Base-by-base conservation (phyloP, 345 rosid species). In the Raphanus raphanistrum region DNA sequence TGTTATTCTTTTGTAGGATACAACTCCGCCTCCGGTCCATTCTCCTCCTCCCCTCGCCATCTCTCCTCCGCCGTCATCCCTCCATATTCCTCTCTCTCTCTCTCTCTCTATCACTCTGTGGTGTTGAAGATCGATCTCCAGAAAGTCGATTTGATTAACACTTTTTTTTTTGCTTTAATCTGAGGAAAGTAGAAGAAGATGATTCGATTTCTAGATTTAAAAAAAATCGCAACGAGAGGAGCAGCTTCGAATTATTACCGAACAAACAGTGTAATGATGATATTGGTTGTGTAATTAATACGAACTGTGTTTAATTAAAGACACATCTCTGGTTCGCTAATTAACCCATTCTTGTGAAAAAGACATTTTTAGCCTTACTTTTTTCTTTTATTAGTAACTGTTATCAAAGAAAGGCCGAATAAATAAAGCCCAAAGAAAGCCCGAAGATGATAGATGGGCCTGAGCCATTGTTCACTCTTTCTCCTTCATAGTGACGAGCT, bases 1-100 rank as follows among this genome's bases (percentile, higher is more conserved):
- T 36, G 99, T 91, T 12, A 86, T 91, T 66, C 82, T 91, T 86
- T 87, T 91, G 84, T 87, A 89, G 29, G 96, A 87, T 66, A 86
- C 87, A 28, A 87, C 79, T 83, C 89, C 85, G 71, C 6, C 9
- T 25, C 79, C 84, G 77, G 68, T 83, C 79, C 84, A 85, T 82
- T 86, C 83, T 80, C 86, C 87, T 79, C 82, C 87, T 81, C 83
- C 91, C 84, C 90, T 83, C 68, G 87, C 94, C 90, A 87, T 84
- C 82, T 86, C 77, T 48, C 81, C 54, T 54, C 66, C 71, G 68
- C 52, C 88, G 70, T 87, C 92, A 87, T 87, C 82, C 79, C 87
- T 69, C 89, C 89, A 83, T 78, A 17, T 70, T 57, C 85, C 74
- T 36, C n/a, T 1, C 61, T 21, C 16, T 52, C 27, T 26, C 66